Conservation (phyloP, 1,284 basidiomycete genomes). For the Kwoniella shivajii region DNA sequence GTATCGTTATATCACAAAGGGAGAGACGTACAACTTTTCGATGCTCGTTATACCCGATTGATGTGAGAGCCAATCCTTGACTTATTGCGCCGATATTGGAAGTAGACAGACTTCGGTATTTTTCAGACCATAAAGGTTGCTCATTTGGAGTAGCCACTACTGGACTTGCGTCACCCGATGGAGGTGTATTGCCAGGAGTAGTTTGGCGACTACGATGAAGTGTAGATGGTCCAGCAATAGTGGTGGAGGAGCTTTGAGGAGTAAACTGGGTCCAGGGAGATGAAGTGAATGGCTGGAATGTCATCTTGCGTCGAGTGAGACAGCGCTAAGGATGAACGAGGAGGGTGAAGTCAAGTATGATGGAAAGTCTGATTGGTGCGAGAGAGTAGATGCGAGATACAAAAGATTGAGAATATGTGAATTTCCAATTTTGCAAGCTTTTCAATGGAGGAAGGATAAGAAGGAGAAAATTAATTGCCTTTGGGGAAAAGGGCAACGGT, state of each 20-base stretch:
- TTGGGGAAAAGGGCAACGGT: no score
- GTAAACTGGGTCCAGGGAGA: slow-evolving; percentile 14
- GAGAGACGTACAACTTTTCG: slow-evolving; percentile 8
- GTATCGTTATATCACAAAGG: not conserved
- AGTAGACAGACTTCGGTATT: slow-evolving; percentile 10
- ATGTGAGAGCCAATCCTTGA: not conserved
- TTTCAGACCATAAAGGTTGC: slow-evolving; percentile 11
- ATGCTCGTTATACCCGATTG: not conserved
- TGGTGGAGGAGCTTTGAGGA: not conserved
- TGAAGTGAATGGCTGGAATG: slow-evolving; percentile 14
- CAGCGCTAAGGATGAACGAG: not conserved
- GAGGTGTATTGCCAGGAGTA: slow-evolving; percentile 5
- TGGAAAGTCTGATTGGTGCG: not conserved
- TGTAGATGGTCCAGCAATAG: not conserved
- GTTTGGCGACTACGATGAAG: not conserved
- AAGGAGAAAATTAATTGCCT: no score
- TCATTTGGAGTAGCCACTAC: slow-evolving; percentile 15
- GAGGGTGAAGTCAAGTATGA: not conserved
- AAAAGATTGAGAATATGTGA: no score
- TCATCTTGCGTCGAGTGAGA: not conserved
- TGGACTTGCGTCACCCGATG: slow-evolving; percentile 9
- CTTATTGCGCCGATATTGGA: slow-evolving; percentile 6
- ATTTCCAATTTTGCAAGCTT: no score
- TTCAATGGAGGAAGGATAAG: no score
- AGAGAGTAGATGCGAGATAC: no score